Evolutionary conservation across 148 eudicot genomes (phyloP).

Genomic region (Arctostaphylos glauca): DNA sequence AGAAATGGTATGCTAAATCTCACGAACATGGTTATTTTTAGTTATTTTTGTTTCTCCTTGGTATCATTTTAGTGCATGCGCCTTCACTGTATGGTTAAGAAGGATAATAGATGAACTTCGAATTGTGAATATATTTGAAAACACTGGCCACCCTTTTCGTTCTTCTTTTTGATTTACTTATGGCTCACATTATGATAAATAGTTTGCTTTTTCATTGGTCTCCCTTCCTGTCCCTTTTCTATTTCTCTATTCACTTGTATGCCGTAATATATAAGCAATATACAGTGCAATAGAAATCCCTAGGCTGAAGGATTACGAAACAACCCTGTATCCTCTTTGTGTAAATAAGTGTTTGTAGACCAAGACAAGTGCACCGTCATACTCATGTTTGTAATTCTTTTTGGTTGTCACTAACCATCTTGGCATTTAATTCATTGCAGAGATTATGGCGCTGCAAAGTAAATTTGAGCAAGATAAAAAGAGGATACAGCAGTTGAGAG

Average conservation of each 20-base stretch:
- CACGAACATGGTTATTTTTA: neutral
- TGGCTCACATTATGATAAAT: neutral
- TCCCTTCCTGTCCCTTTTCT: neutral
- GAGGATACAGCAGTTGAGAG: constrained; percentile 80
- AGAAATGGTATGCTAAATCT: constrained; percentile 59
- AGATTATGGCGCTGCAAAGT: constrained; percentile 80
- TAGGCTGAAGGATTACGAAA: neutral
- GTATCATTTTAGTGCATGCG: neutral
- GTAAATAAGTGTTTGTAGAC: neutral
- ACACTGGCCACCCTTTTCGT: neutral
- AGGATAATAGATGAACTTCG: neutral
- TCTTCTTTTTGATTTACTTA: neutral
- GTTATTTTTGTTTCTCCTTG: neutral
- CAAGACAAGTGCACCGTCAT: neutral
- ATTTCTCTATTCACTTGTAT: neutral
- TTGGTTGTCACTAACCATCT: neutral
- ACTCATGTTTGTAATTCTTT: neutral
- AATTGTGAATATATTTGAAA: neutral
- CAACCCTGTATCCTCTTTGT: neutral
- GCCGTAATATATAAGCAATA: neutral
- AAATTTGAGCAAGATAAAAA: constrained; percentile 89
- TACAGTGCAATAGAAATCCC: neutral
- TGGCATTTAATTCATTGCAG: constrained; percentile 34
- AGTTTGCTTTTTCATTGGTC: constrained; percentile 6
- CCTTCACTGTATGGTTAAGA: neutral